Evolutionary conservation across 306 rosid species (phyloP).

Genomic region (Acacia melanoxylon): DNA sequence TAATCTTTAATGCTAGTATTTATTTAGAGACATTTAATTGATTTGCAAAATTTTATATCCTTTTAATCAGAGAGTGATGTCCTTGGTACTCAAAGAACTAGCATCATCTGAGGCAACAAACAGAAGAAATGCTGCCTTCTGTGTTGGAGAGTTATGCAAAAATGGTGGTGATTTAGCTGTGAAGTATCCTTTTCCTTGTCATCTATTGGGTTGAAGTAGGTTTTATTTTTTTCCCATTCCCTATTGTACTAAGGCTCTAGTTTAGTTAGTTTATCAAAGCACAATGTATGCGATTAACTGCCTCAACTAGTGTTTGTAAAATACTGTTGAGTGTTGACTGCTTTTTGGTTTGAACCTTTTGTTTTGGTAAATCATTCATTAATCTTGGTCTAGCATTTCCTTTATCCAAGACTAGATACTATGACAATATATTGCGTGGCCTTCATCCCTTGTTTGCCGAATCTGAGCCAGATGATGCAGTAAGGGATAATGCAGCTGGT

Average conservation of each 20-base stretch:
- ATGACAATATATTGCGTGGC: slow-evolving; percentile 73
- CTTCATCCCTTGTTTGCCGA: slow-evolving; percentile 94
- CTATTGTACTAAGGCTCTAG: slow-evolving; percentile 11
- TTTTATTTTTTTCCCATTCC: slow-evolving; percentile 1
- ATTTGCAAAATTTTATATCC: slow-evolving; percentile 33
- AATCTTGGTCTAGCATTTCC: slow-evolving; percentile 35
- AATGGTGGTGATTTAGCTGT: slow-evolving; percentile 83
- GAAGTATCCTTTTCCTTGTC: slow-evolving; percentile 66
- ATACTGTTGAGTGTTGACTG: background rate
- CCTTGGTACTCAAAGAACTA: slow-evolving; percentile 83
- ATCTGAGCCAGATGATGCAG: slow-evolving; percentile 96
- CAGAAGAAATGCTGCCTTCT: slow-evolving; percentile 98
- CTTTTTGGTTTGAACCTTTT: slow-evolving; percentile 24
- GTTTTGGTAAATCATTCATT: slow-evolving; percentile 21
- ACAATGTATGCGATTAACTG: slow-evolving; percentile 8
- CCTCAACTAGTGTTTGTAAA: slow-evolving; percentile 2
- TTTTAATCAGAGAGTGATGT: slow-evolving; percentile 77
- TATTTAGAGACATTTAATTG: slow-evolving; percentile 16
- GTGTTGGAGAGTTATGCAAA: slow-evolving; percentile 97
- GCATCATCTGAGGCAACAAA: slow-evolving; percentile 87
- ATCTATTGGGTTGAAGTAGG: slow-evolving; percentile 7
- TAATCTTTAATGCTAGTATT: background rate
- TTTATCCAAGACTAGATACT: slow-evolving; percentile 65
- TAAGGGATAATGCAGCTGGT: slow-evolving; percentile 97
- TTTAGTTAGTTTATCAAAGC: background rate